phyloP scores from a whole-genome alignment of 1,139 yeast species.

The Diutina sp. region DNA sequence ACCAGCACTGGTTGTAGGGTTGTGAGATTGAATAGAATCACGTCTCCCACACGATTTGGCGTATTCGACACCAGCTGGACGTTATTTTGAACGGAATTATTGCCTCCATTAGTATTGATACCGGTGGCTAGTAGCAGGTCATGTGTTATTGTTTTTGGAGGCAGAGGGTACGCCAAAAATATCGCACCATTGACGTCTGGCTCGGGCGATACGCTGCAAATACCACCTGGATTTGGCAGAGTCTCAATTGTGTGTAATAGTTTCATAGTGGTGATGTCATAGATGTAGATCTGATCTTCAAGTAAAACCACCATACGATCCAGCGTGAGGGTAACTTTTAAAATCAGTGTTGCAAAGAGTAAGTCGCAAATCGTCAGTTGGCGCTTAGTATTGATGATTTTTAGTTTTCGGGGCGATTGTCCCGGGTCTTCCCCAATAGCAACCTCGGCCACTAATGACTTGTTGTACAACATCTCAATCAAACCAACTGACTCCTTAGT shows the following conservation, averaged over 20 bases:
- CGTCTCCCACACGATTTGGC: conserved; percentile 67
- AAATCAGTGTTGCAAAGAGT: conserved; percentile 74
- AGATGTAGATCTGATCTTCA: conserved; percentile 78
- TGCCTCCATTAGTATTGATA: conserved; percentile 32
- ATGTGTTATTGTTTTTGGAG: conserved; percentile 39
- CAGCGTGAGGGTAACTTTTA: conserved; percentile 67
- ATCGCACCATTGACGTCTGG: conserved; percentile 31
- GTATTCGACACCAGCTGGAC: conserved; percentile 31
- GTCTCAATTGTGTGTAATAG: conserved; percentile 82
- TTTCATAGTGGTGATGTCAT: conserved; percentile 82
- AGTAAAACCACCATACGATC: conserved; percentile 63
- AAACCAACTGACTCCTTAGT: conserved; percentile 51
- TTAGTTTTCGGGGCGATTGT: conserved; percentile 69
- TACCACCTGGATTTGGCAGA: conserved; percentile 49
- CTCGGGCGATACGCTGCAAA: conserved; percentile 57
- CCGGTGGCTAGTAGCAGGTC: conserved; percentile 31
- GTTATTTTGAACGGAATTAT: conserved; percentile 28
- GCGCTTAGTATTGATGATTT: conserved; percentile 70
- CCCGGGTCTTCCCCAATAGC: conserved; percentile 78
- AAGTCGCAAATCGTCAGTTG: conserved; percentile 70
- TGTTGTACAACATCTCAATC: conserved; percentile 84
- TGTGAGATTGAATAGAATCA: conserved; percentile 67
- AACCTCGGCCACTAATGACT: conserved; percentile 78
- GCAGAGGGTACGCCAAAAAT: conserved; percentile 81
- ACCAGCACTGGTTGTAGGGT: conserved; percentile 78